Evolutionary conservation across 345 rosid species (phyloP).

Genomic region (Trapa incisa): DNA sequence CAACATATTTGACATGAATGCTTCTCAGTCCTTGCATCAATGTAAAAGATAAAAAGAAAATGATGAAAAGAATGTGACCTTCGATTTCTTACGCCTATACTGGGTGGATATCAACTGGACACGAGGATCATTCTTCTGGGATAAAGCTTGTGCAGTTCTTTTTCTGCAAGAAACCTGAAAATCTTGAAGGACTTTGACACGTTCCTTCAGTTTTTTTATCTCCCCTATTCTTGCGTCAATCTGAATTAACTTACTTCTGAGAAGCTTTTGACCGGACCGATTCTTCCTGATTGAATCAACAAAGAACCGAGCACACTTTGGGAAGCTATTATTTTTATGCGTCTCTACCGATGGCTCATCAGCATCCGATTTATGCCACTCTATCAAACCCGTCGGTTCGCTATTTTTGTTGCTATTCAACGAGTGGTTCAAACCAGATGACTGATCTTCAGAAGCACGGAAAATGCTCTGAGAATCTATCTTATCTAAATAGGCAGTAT

Average conservation of each 20-base stretch:
- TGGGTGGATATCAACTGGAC: slow-evolving; percentile 50
- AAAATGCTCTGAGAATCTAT: slow-evolving; percentile 31
- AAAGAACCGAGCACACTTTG: slow-evolving; percentile 53
- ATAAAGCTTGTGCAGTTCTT: slow-evolving; percentile 46
- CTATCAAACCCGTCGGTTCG: slow-evolving; percentile 16
- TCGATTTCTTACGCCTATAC: slow-evolving; percentile 28
- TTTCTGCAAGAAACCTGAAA: slow-evolving; percentile 64
- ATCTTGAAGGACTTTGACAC: slow-evolving; percentile 55
- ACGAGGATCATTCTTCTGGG: slow-evolving; percentile 66
- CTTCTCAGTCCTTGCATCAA: not conserved
- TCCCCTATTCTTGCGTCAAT: slow-evolving; percentile 75
- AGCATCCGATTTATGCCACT: slow-evolving; percentile 20
- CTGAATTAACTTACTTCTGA: slow-evolving; percentile 47
- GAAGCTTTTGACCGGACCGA: slow-evolving; percentile 64
- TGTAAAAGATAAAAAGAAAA: not conserved
- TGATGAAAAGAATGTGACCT: slow-evolving; percentile 25
- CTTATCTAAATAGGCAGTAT: slow-evolving; percentile 21
- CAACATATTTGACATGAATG: not conserved
- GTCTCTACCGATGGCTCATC: slow-evolving; percentile 19
- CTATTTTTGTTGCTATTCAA: slow-evolving; percentile 13
- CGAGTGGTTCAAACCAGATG: slow-evolving; percentile 12
- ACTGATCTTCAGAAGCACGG: slow-evolving; percentile 20
- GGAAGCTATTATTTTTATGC: slow-evolving; percentile 35
- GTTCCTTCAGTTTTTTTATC: slow-evolving; percentile 61
- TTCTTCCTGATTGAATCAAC: slow-evolving; percentile 73